These are phyloP conservation scores for Cytospora schulzeri DNA, from an alignment of 2,329 filamentous ascomycete species.

Conservation along the genomic window DNA sequence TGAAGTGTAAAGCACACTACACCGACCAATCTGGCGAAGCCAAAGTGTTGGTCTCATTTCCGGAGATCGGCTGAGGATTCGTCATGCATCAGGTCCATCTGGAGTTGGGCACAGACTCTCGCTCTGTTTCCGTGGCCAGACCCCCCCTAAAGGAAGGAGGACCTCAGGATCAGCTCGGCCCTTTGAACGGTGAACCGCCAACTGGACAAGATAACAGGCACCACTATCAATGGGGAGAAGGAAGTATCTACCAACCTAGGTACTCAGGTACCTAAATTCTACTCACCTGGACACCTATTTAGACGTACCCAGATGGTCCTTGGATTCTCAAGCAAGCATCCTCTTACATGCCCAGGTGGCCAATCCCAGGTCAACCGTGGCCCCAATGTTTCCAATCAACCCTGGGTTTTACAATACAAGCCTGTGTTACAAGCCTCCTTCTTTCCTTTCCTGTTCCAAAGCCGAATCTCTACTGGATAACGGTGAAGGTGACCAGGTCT, in stretches of 20 bases:
- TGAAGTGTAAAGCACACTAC: neutral
- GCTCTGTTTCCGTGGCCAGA: conserved; percentile 19
- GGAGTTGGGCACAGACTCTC: conserved; percentile 14
- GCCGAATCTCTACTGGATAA: conserved; percentile 2
- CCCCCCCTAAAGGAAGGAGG: neutral
- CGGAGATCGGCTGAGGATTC: neutral
- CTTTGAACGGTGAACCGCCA: conserved; percentile 5
- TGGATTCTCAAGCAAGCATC: neutral
- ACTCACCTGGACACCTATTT: too few relatives aligned
- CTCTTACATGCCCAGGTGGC: neutral
- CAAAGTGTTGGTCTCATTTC: conserved; percentile 13
- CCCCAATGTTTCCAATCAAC: neutral
- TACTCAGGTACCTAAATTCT: too few relatives aligned
- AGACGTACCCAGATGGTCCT: too few relatives aligned
- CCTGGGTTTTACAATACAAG: too few relatives aligned
- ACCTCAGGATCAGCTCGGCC: neutral
- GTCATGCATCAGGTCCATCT: neutral
- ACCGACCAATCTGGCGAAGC: neutral
- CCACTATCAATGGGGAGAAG: too few relatives aligned
- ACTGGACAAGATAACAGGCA: too few relatives aligned
- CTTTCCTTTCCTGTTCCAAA: conserved; percentile 17
- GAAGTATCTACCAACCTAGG: too few relatives aligned
- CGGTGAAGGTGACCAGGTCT: conserved; percentile 12
- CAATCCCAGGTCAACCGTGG: neutral
- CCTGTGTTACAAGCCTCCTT: neutral